phyloP scores from a whole-genome alignment of 139 green algal genomes.

The Eudorina sp. region DNA sequence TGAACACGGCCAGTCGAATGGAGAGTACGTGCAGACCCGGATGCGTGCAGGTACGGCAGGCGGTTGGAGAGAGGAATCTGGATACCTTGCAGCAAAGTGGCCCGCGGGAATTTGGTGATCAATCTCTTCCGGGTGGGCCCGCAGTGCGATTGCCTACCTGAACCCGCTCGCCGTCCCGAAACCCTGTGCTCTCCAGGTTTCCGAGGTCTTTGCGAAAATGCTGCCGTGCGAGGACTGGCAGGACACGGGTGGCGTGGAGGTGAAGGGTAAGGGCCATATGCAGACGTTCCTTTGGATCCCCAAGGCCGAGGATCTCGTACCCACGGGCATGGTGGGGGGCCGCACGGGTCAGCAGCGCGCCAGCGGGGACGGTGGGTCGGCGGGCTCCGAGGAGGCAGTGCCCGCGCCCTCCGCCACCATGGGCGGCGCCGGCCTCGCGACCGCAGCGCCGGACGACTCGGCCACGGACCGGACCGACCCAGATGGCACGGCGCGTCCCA shows the following conservation, averaged over 20 bases:
- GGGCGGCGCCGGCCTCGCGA: background rate
- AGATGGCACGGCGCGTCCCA: background rate
- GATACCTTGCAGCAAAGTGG: too few relatives aligned
- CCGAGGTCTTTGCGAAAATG: constrained; percentile 54
- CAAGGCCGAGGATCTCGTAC: constrained; percentile 42
- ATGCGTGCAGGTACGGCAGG: constrained; percentile 54
- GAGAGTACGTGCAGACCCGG: constrained; percentile 61
- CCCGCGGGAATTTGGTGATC: too few relatives aligned
- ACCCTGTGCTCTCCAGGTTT: constrained; percentile 57
- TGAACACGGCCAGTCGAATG: constrained; percentile 61
- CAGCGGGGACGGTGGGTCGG: background rate
- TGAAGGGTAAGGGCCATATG: constrained; percentile 68
- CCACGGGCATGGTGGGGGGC: background rate
- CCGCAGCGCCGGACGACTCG: constrained; percentile 25
- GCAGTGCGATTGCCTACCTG: too few relatives aligned
- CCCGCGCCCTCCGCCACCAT: background rate
- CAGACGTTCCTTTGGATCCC: constrained; percentile 47
- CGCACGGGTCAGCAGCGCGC: background rate
- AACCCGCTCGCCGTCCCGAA: too few relatives aligned
- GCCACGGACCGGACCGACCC: constrained; percentile 14
- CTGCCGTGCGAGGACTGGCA: constrained; percentile 60
- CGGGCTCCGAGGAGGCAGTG: background rate
- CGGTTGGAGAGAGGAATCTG: too few relatives aligned
- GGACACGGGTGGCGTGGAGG: constrained; percentile 59
- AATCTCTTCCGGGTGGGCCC: too few relatives aligned